Conservation (phyloP, 805 yeast species). For the Maudiozyma turicensis region DNA sequence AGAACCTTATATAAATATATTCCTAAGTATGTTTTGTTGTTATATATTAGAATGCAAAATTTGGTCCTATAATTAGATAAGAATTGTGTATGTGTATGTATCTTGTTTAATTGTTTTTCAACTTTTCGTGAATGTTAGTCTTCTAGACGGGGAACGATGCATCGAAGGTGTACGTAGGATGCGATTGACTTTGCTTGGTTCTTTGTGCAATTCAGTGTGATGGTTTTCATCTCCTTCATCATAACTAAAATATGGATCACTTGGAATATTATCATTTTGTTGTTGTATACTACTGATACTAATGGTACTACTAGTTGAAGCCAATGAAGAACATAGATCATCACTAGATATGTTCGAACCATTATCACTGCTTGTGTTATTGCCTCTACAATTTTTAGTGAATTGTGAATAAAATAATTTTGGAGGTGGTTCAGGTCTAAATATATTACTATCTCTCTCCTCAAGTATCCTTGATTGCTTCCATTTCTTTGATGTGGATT, state of each 20-base stretch:
- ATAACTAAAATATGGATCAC: slow-evolving; percentile 13
- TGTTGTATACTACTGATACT: slow-evolving; percentile 14
- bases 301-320: slow-evolving; percentile 13
- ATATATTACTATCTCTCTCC: slow-evolving; percentile 2
- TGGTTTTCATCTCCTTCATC: slow-evolving; percentile 11
- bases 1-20: too few species aligned
- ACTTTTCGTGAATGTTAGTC: slow-evolving; percentile 1
- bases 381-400: background rate
- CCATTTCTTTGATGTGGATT: background rate
- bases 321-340: slow-evolving; percentile 7
- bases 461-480: background rate
- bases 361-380: background rate
- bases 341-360: slow-evolving; percentile 5
- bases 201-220: background rate
- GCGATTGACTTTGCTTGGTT: too few species aligned
- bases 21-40: too few species aligned
- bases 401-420: slow-evolving; percentile 13
- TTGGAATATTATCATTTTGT: slow-evolving; percentile 11
- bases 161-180: background rate
- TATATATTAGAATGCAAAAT: too few species aligned
- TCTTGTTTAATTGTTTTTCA: background rate
- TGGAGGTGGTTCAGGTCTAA: slow-evolving; percentile 23
- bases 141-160: background rate
- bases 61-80: too few species aligned
- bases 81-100: too few species aligned